Base-by-base conservation (phyloP, 768 basidiomycete species). In the Termitomyces sp. region DNA sequence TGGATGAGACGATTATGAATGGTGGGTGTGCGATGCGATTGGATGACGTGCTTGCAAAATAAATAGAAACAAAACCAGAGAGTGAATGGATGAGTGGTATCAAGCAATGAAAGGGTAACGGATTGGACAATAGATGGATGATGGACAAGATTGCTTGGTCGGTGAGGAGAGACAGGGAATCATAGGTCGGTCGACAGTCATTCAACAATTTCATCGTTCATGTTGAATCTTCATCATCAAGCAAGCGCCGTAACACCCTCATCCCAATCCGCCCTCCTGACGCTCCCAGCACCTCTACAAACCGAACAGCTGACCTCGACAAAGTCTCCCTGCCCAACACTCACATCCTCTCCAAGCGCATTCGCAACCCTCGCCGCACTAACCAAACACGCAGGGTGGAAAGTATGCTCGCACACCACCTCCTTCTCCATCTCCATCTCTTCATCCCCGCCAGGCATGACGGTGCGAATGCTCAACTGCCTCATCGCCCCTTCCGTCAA, bases 271-370 rank as follows among this genome's bases (percentile, higher is more conserved):
- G 67, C 72, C 66, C 76, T 77, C 36, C 76, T 73, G 20, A 91
- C 77, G 56, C 70, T 75, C 16, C 90, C 90, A n/a, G 76, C 74
- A 39, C 78, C 78, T 48, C 88, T 69, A 64, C 90, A 92, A 7
- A 87, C 79, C 1, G 88, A 85, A 68, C 90, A 92, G 18, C 82
- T 80, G n/a, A 90, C 87, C 66, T 87, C 83, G 0, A 90, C 82
- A 42, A 32, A 32, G 58, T 71, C 69, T 14, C 67, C 69, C 24
- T 72, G 74, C 1, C 67, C 42, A 20, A 18, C 37, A 27, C 13
- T 27, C 36, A n/a, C 43, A 7, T 74, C 78, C 24, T 85, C 86
- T 72, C 79, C 81, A n/a, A 85, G 75, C 13, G 86, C 80, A 76
- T 39, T 52, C 51, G 51, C 53, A 12, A 85, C 72, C 61, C 79